Conservation (phyloP, 306 rosid species). For the Vicia sativa region DNA sequence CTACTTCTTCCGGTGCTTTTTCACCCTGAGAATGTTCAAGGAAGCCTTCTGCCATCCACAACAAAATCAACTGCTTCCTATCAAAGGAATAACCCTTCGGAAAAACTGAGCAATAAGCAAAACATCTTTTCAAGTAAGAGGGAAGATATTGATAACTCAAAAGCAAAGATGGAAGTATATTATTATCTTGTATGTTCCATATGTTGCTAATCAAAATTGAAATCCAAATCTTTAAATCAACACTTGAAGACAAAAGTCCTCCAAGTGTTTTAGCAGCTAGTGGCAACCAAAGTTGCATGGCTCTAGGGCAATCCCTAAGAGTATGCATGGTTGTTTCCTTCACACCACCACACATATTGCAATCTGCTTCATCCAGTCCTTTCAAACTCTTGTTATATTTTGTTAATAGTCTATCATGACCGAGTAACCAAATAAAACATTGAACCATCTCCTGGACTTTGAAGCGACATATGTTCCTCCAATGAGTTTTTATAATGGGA, state of each 20-base stretch:
- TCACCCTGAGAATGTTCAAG: background rate
- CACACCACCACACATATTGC: too few relatives aligned
- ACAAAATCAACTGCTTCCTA: constrained; percentile 9
- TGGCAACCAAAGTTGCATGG: constrained; percentile 34
- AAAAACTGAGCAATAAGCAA: constrained; percentile 24
- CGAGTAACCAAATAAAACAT: too few relatives aligned
- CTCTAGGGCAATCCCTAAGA: too few relatives aligned
- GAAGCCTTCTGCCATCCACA: constrained; percentile 54
- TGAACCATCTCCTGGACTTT: too few relatives aligned
- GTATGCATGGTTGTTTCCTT: too few relatives aligned
- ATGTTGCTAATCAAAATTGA: constrained; percentile 33
- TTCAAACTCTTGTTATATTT: too few relatives aligned
- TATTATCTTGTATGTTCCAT: constrained; percentile 20
- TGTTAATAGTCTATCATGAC: too few relatives aligned
- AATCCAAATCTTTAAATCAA: constrained; percentile 43
- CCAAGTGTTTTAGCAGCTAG: constrained; percentile 51
- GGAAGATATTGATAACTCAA: constrained; percentile 9
- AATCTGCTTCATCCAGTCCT: too few relatives aligned
- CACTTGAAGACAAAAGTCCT: constrained; percentile 39
- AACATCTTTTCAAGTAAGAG: constrained; percentile 17
- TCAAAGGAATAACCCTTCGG: background rate
- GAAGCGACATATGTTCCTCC: too few relatives aligned
- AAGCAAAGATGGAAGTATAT: background rate
- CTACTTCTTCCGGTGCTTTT: constrained; percentile 29
- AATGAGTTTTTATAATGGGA: too few relatives aligned